Evolutionary conservation across 2,329 filamentous ascomycete species (phyloP), one percentile per base, ranked within the genome.

Genomic region (Colletotrichum neosansevieriae): DNA sequence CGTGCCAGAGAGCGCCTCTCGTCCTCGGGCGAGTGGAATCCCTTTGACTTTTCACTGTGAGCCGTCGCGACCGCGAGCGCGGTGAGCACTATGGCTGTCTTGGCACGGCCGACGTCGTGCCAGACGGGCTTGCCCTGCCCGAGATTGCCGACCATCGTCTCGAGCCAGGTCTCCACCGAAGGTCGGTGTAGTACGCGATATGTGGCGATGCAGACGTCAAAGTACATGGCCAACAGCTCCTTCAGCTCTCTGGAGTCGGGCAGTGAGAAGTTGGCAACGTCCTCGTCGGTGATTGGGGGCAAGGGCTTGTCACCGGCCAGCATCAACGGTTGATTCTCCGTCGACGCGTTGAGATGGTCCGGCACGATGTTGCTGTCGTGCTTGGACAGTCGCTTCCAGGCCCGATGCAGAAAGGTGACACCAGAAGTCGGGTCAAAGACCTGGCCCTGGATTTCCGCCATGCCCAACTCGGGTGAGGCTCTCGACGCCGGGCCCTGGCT

Each of bases 141-240:
- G 5, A 80, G 70, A 59, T 81, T 81, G 24, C 73, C 74, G 57
- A 81, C 76, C 58, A 85, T 79, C 7, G 76, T 72, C 29, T 79
- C 74, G 3, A 85, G 72, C 85, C 86, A 88, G 0, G 70, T 58
- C 58, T 86, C 82, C 0, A 87, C 82, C 2, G 83, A 85, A 0
- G 85, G 84, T 0, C 85, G 79, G 72, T 89, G 86, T 19, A 89
- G 72, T 63, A 89, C 86, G 3, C 87, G 82, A 71, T 89, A 88
- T 0, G 87, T 89, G 0, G 87, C 86, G 19, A 88, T 85, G 6
- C 86, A 87, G 64, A 86, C 87, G 53, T 89, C 86, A 69, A 89
- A 89, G 61, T 89, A 89, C 6, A 86, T 77, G 7, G 80, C 79
- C 4, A 89, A 76, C 2, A 88, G 44, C 1, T 69, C 59, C 4